These are phyloP conservation scores for Chlamydomonas eustigma DNA, from an alignment of 139 green algal species.

Conservation along the genomic window DNA sequence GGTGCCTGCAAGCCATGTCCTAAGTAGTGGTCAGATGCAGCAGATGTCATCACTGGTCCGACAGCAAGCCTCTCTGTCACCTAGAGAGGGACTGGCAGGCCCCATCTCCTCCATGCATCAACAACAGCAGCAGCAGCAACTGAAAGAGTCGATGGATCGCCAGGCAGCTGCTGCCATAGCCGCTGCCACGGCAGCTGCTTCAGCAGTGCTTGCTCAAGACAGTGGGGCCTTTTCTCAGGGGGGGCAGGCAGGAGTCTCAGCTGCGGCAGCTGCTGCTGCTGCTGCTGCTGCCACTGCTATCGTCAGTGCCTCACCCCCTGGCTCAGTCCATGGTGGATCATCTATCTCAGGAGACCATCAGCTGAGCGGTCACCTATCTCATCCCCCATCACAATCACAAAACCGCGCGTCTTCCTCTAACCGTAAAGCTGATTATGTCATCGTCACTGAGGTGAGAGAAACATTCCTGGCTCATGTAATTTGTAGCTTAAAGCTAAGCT, in stretches of 20 bases:
- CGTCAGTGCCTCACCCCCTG: neutral
- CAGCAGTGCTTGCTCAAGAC: neutral
- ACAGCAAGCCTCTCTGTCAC: neutral
- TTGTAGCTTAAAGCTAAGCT: too few species aligned
- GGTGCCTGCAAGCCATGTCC: neutral
- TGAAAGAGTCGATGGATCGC: neutral
- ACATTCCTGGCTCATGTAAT: too few species aligned
- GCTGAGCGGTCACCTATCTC: neutral
- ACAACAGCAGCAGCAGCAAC: neutral
- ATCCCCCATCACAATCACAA: too few species aligned
- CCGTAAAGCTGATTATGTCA: constrained; percentile 44
- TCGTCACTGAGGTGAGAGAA: constrained; percentile 44
- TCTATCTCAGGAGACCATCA: neutral
- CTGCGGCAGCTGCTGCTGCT: too few species aligned
- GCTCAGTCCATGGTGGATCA: neutral
- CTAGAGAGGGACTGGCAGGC: neutral
- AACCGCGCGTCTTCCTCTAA: too few species aligned
- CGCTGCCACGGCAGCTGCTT: neutral
- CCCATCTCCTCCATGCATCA: neutral
- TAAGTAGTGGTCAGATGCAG: neutral
- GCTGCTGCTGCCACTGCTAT: too few species aligned
- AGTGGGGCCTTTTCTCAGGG: neutral
- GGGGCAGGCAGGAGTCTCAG: neutral
- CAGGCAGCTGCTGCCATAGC: neutral
- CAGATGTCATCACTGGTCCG: neutral